Evolutionary conservation across 495 filamentous ascomycete genomes (phyloP).

Genomic region (Rhypophila decipiens): DNA sequence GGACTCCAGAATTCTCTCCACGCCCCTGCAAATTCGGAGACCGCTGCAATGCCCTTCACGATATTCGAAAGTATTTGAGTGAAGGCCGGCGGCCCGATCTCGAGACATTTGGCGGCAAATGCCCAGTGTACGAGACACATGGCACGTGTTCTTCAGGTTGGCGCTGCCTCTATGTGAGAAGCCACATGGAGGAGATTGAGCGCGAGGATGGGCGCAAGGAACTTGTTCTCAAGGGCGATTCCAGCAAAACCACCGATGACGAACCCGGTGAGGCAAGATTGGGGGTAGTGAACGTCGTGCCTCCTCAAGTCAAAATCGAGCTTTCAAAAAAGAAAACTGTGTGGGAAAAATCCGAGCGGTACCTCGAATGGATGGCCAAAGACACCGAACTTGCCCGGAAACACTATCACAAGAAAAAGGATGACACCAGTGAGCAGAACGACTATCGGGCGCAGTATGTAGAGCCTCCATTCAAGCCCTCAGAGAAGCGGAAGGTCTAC

Average conservation of each 20-base stretch:
- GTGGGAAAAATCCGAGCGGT: conserved; percentile 66
- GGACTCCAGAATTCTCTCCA: conserved; percentile 68
- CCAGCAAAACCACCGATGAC: conserved; percentile 6
- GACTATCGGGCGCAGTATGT: conserved; percentile 73
- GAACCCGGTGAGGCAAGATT: conserved; percentile 23
- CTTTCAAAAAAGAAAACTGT: conserved; percentile 60
- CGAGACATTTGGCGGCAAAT: conserved; percentile 62
- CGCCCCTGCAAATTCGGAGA: conserved; percentile 65
- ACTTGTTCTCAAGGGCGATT: conserved; percentile 56
- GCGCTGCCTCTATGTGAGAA: conserved; percentile 83
- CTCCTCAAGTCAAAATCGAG: conserved; percentile 57
- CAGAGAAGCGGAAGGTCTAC: conserved; percentile 88
- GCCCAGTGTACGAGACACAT: conserved; percentile 68
- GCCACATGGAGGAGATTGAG: conserved; percentile 71
- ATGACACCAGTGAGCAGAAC: conserved; percentile 40
- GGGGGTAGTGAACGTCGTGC: conserved; percentile 69
- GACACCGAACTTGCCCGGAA: conserved; percentile 47
- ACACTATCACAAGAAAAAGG: conserved; percentile 43
- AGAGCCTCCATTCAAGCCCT: conserved; percentile 79
- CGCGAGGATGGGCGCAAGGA: conserved; percentile 74
- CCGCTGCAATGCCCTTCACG: conserved; percentile 71
- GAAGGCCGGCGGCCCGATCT: conserved; percentile 78
- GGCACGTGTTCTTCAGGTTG: conserved; percentile 78
- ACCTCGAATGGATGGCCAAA: conserved; percentile 66
- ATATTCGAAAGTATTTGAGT: conserved; percentile 76